Evolutionary conservation across 2,329 filamentous ascomycete species (phyloP).

Genomic region (Xylaria sp.): DNA sequence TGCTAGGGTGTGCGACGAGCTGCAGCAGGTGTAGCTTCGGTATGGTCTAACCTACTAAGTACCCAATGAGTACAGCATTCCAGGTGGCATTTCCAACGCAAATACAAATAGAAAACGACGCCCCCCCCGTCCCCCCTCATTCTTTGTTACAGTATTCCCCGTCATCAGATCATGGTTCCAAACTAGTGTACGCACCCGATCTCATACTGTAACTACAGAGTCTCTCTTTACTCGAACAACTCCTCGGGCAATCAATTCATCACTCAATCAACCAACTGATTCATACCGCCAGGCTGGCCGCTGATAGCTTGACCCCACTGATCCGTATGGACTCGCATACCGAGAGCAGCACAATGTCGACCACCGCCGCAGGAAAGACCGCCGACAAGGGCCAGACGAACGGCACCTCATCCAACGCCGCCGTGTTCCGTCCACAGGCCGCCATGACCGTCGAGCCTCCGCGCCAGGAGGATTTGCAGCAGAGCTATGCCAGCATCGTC

Average conservation of each 20-base stretch:
- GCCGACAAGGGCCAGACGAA: conserved; percentile 25
- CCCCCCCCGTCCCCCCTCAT: not conserved
- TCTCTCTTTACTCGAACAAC: not conserved
- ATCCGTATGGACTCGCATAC: conserved; percentile 37
- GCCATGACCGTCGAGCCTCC: conserved; percentile 82
- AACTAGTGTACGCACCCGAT: not conserved
- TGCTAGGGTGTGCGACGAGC: not conserved
- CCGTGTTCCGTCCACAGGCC: conserved; percentile 61
- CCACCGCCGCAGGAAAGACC: conserved; percentile 27
- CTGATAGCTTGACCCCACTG: conserved; percentile 25
- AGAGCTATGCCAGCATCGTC: conserved; percentile 75
- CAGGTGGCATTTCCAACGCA: conserved; percentile 10
- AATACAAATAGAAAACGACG: conserved; percentile 28
- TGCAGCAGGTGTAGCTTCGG: not conserved
- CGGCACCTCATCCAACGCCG: conserved; percentile 21
- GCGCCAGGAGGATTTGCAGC: conserved; percentile 83
- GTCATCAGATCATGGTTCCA: not conserved
- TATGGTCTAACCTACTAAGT: too few species aligned
- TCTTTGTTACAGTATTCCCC: conserved; percentile 5
- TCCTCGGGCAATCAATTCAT: not conserved
- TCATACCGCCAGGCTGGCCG: conserved; percentile 23
- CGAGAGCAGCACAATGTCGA: conserved; percentile 30
- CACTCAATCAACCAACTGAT: not conserved
- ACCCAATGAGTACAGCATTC: not conserved
- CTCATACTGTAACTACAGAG: not conserved